A percentile compares a stretch with the other conserved stretches of the same genome.
Conservation (phyloP, 192 early-diverging fungal species). For the Umbelopsis sp. region DNA sequence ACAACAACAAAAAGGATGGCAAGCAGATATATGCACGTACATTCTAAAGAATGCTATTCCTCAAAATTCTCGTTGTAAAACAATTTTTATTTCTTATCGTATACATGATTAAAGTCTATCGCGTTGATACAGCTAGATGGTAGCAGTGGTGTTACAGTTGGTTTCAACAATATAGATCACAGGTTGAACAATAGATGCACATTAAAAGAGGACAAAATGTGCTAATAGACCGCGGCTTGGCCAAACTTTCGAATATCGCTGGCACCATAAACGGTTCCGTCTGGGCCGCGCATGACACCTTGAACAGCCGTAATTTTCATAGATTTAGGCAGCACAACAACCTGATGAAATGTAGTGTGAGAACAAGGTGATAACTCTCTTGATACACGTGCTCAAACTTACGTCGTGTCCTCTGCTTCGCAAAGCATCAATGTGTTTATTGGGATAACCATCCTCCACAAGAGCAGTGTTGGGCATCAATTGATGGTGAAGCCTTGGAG, state of each 20-base stretch:
- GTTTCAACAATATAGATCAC: too few species aligned
- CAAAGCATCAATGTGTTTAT: constrained; percentile 36
- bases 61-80: too few species aligned
- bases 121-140: too few species aligned
- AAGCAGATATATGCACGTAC: too few species aligned
- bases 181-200: too few species aligned
- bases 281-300: constrained; percentile 15
- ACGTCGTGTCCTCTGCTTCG: constrained; percentile 41
- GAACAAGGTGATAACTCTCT: too few species aligned
- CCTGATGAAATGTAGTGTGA: not conserved
- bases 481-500: constrained; percentile 88
- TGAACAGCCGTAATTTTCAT: constrained; percentile 30
- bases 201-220: too few species aligned
- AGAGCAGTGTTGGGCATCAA: constrained; percentile 74
- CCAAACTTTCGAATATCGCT: constrained; percentile 36
- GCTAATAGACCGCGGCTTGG: constrained; percentile 30
- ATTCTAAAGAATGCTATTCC: too few species aligned
- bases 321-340: constrained; percentile 11
- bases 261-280: constrained; percentile 27
- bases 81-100: too few species aligned
- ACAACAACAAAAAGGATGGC: too few species aligned
- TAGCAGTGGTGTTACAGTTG: too few species aligned
- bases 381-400: not conserved
- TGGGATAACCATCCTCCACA: constrained; percentile 50
- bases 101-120: too few species aligned